Evolutionary conservation across 2,329 filamentous ascomycete species (phyloP).

Genomic region (Trichoderma sp.): DNA sequence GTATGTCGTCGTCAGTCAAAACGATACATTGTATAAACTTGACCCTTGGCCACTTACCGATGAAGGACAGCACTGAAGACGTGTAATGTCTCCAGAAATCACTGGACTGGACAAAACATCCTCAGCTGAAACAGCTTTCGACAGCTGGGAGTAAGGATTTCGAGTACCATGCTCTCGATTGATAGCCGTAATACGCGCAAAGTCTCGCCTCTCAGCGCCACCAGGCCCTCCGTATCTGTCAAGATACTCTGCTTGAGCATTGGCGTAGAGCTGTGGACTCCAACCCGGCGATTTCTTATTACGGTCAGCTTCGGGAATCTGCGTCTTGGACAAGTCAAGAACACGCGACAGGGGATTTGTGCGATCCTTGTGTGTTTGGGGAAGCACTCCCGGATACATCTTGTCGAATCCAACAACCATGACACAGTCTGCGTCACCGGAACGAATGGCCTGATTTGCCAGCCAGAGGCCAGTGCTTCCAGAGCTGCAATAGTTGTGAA

Average conservation of each 20-base stretch:
- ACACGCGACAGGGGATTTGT: neutral
- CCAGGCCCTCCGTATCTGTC: neutral
- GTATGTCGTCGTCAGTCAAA: neutral
- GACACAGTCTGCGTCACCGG: neutral
- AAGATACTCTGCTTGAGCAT: neutral
- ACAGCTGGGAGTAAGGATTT: conserved; percentile 1
- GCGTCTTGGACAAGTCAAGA: neutral
- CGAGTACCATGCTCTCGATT: neutral
- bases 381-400: conserved; percentile 5
- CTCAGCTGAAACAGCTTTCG: neutral
- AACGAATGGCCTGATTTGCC: neutral
- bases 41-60: neutral
- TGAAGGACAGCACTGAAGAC: neutral
- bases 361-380: neutral
- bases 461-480: neutral
- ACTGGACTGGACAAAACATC: neutral
- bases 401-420: neutral
- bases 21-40: rapidly evolving
- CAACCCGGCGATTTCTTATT: neutral
- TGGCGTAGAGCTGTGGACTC: conserved; percentile 2
- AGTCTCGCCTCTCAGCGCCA: neutral
- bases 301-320: neutral
- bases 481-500: conserved; percentile 4
- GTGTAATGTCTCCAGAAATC: neutral
- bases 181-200: neutral